Evolutionary conservation across 768 basidiomycete genomes (phyloP).

Genomic region (Leccinum ochraceum): DNA sequence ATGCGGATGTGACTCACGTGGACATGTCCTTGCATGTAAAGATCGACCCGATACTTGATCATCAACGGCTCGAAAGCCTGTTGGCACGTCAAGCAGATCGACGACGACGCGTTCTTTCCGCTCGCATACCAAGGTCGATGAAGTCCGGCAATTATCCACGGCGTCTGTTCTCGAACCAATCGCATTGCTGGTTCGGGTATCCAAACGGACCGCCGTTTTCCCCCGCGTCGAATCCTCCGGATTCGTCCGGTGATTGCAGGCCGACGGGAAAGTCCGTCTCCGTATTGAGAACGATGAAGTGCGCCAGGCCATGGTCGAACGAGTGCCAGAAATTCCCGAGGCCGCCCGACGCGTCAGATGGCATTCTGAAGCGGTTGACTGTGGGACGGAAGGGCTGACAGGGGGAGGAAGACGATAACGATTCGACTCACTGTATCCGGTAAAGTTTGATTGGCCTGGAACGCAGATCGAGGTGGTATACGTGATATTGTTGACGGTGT

Average conservation of each 20-base stretch:
- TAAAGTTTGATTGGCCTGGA: conserved; percentile 29
- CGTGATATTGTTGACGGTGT: conserved; percentile 24
- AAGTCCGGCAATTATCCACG: conserved; percentile 29
- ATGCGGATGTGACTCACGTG: conserved; percentile 16
- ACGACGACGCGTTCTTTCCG: conserved; percentile 4
- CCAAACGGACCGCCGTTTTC: conserved; percentile 29
- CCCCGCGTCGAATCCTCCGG: conserved; percentile 23
- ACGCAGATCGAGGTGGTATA: conserved; percentile 30
- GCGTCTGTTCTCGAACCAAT: conserved; percentile 31
- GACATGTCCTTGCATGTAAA: conserved; percentile 32
- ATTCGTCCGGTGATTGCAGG: conserved; percentile 25
- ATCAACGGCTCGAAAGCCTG: conserved; percentile 32
- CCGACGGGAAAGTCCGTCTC: conserved; percentile 31
- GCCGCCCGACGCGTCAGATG: conserved; percentile 27
- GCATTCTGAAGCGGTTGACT: conserved; percentile 33
- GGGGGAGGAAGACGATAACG: background rate
- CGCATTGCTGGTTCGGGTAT: conserved; percentile 28
- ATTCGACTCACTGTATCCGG: conserved; percentile 28
- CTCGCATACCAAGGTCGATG: conserved; percentile 31
- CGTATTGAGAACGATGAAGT: conserved; percentile 25
- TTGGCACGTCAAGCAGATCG: conserved; percentile 23
- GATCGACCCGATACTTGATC: conserved; percentile 32
- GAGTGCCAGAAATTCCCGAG: conserved; percentile 34
- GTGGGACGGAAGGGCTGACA: background rate
- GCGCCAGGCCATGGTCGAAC: conserved; percentile 32